Evolutionary conservation across 1,284 basidiomycete genomes (phyloP).

Genomic region (Cryptococcus wingfieldii): DNA sequence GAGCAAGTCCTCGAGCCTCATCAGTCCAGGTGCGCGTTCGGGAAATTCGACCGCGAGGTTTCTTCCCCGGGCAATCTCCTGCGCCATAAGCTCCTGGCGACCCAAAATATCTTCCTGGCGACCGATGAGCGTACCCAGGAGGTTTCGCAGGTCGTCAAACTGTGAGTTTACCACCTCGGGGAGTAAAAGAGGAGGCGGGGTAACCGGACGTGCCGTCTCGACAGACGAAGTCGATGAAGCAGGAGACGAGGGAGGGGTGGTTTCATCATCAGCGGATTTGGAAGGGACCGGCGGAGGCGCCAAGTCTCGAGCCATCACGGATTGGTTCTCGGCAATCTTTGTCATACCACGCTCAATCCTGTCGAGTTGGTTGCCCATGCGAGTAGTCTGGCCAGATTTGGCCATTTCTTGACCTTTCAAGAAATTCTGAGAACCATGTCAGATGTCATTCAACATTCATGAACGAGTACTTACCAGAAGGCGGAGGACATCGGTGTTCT

Average conservation of each 20-base stretch:
- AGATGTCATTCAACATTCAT: neutral
- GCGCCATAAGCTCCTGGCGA: conserved; percentile 31
- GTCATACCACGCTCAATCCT: conserved; percentile 42
- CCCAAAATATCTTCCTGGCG: conserved; percentile 36
- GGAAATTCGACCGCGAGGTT: conserved; percentile 24
- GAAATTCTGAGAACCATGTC: conserved; percentile 24
- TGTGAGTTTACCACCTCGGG: conserved; percentile 27
- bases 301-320: conserved; percentile 15
- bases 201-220: conserved; percentile 38
- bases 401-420: conserved; percentile 43
- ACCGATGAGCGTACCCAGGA: conserved; percentile 38
- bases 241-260: conserved; percentile 16
- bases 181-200: conserved; percentile 32
- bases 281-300: conserved; percentile 37
- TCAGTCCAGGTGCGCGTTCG: conserved; percentile 15
- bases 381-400: conserved; percentile 31
- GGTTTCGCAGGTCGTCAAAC: conserved; percentile 36
- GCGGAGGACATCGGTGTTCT: conserved; percentile 18
- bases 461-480: conserved; percentile 20
- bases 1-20: conserved; percentile 41
- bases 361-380: conserved; percentile 39
- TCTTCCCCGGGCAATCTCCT: conserved; percentile 22
- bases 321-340: conserved; percentile 28
- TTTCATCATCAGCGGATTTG: conserved; percentile 24
- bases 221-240: conserved; percentile 23